Conservation (phyloP, 805 yeast species). For the Maudiozyma pseudohumilis region DNA sequence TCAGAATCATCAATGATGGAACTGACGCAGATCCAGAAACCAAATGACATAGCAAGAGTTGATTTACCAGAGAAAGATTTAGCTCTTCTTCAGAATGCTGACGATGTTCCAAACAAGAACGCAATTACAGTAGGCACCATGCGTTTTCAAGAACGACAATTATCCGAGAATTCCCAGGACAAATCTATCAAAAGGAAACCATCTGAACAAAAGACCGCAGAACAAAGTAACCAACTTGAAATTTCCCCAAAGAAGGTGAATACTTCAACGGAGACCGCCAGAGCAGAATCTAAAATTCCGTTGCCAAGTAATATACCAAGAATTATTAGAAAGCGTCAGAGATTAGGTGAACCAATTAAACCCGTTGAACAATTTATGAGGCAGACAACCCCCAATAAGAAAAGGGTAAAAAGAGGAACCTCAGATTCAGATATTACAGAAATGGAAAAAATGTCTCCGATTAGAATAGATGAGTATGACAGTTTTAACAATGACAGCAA, state of each 20-base stretch:
- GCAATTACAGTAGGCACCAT: too few species aligned
- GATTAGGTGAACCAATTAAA: background rate
- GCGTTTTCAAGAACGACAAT: too few species aligned
- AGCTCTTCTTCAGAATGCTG: too few species aligned
- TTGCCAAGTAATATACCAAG: constrained; percentile 5
- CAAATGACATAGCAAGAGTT: background rate
- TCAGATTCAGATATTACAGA: constrained; percentile 14
- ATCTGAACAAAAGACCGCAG: too few species aligned
- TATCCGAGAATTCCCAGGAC: too few species aligned
- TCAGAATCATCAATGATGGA: constrained; percentile 3
- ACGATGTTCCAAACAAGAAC: too few species aligned
- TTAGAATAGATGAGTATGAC: constrained; percentile 9
- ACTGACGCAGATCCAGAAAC: constrained; percentile 3
- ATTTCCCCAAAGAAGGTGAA: background rate
- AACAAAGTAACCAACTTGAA: too few species aligned
- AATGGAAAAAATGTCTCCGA: constrained; percentile 25
- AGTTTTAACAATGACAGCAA: background rate
- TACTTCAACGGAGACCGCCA: background rate
- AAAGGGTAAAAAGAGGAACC: constrained; percentile 3
- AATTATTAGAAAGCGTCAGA: background rate
- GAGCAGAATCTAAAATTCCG: background rate
- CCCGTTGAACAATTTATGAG: background rate
- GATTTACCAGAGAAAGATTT: too few species aligned
- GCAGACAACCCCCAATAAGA: background rate
- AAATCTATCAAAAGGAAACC: too few species aligned